Percentiles rank a stretch among this genome's conserved stretches.
Conservation (phyloP, 169 alveolate species). For the Babesia gibsoni region DNA sequence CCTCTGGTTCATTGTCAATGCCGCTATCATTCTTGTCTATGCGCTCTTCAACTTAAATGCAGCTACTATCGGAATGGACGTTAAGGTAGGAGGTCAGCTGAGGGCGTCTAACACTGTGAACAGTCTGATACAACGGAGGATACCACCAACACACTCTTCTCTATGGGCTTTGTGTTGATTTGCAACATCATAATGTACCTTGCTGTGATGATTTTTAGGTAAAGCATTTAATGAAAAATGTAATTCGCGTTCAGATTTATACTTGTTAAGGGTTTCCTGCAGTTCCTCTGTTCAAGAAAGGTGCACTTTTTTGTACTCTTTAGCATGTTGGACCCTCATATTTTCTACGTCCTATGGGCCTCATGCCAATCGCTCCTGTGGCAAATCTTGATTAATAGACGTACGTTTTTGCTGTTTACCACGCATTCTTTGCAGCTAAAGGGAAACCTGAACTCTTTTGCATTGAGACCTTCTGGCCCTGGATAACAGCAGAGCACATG, state of each 20-base stretch:
- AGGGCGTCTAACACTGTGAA: too few relatives aligned
- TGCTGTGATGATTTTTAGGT: conserved; percentile 51
- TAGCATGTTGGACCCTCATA: conserved; percentile 71
- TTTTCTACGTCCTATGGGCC: conserved; percentile 72
- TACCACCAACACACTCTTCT: conserved; percentile 4
- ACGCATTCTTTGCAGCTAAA: background rate
- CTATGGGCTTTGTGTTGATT: conserved; percentile 28
- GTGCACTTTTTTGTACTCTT: conserved; percentile 69
- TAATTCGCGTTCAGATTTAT: conserved; percentile 7
- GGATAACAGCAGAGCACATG: background rate
- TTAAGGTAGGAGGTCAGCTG: background rate
- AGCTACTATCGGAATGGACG: background rate
- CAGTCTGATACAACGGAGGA: background rate
- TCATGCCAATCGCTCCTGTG: conserved; percentile 68
- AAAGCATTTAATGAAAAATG: background rate
- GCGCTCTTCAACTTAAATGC: conserved; percentile 29
- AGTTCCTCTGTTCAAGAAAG: conserved; percentile 54
- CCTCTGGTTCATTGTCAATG: conserved; percentile 44
- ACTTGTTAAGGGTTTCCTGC: conserved; percentile 49
- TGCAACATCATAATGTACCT: conserved; percentile 32
- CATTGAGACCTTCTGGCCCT: conserved; percentile 16
- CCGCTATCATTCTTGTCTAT: conserved; percentile 23
- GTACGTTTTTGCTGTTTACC: background rate
- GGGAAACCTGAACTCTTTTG: background rate
- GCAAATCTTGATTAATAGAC: conserved; percentile 59